These are phyloP conservation scores for Zygoascus sp. DNA, from an alignment of 1,139 yeast species.

Conservation along the genomic window DNA sequence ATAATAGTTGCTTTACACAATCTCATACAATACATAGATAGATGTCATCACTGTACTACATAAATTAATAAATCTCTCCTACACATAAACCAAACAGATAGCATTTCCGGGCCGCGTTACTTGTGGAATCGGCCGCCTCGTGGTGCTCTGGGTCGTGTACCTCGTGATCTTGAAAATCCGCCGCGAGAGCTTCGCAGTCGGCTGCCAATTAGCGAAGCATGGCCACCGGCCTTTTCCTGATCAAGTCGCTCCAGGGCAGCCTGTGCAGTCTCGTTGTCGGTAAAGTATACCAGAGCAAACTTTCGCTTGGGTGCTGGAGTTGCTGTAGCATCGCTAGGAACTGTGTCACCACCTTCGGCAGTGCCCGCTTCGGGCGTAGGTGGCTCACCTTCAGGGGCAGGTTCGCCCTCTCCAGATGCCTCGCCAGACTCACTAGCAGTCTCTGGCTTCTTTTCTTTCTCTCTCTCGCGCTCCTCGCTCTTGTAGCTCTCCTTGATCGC, in stretches of 20 bases:
- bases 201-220: conserved; percentile 26
- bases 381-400: not conserved
- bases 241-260: conserved; percentile 36
- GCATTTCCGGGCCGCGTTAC: too few species aligned
- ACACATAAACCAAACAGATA: too few species aligned
- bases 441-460: not conserved
- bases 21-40: not conserved
- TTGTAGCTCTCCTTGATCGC: conserved; percentile 27
- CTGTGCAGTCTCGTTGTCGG: conserved; percentile 34
- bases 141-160: conserved; percentile 19
- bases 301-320: conserved; percentile 14
- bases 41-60: not conserved
- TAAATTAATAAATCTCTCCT: not conserved
- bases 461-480: conserved; percentile 19
- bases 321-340: not conserved
- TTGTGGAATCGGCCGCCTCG: conserved; percentile 15
- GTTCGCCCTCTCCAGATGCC: not conserved
- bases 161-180: conserved; percentile 16
- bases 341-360: not conserved
- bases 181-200: conserved; percentile 14
- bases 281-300: conserved; percentile 38
- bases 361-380: not conserved
- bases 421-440: not conserved
- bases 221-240: conserved; percentile 28
- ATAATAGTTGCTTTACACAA: too few species aligned